These are phyloP conservation scores for Penicillium mononematosum DNA, from an alignment of 495 filamentous ascomycete genomes.

Conservation along the genomic window DNA sequence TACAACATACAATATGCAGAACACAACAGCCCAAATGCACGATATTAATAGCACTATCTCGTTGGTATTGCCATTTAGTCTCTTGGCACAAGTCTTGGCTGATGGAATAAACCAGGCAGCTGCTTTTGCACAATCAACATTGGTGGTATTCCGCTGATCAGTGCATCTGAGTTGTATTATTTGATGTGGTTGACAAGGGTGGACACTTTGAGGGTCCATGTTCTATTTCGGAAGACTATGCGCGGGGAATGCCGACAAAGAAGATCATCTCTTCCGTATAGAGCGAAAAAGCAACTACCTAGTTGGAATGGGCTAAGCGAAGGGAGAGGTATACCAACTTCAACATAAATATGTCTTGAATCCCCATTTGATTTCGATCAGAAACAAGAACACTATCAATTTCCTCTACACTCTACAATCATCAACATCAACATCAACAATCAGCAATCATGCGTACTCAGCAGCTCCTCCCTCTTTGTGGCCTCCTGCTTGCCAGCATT, in stretches of 20 bases:
- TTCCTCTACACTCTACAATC: neutral
- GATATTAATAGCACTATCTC: slow-evolving; percentile 8
- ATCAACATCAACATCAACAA: slow-evolving; percentile 10
- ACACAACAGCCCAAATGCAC: neutral
- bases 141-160: slow-evolving; percentile 16
- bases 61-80: neutral
- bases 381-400: slow-evolving; percentile 1
- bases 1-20: neutral
- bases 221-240: neutral
- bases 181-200: neutral
- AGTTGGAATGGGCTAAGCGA: slow-evolving; percentile 2
- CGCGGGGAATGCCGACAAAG: slow-evolving; percentile 2
- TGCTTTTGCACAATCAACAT: slow-evolving; percentile 19
- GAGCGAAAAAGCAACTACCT: neutral
- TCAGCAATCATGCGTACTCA: slow-evolving; percentile 29
- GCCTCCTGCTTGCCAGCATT: slow-evolving; percentile 30
- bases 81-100: slow-evolving; percentile 20
- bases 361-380: neutral
- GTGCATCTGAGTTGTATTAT: neutral
- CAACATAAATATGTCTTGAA: slow-evolving; percentile 16
- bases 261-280: neutral
- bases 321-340: neutral
- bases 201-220: neutral
- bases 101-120: slow-evolving; percentile 19
- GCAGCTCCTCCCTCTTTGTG: slow-evolving; percentile 28